Conservation (phyloP, 257 asterid genomes). For the Fraxinus quadrangulata region DNA sequence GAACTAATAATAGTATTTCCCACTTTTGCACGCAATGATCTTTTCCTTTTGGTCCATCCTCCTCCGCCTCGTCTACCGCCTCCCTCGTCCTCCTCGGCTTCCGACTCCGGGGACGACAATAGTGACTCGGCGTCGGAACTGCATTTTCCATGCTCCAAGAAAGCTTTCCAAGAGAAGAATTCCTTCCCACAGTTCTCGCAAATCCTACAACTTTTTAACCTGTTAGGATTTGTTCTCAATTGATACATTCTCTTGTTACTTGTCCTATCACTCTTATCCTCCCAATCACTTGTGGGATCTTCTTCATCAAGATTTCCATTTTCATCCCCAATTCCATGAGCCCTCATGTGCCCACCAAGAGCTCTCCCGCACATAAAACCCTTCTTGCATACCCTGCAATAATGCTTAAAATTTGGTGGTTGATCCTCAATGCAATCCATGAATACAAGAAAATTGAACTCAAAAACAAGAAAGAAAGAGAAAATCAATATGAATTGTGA, state of each 20-base stretch:
- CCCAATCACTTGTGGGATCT: slow-evolving; percentile 71
- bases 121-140: slow-evolving; percentile 71
- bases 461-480: neutral
- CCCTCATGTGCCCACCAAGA: slow-evolving; percentile 96
- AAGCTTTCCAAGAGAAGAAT: slow-evolving; percentile 84
- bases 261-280: slow-evolving; percentile 45
- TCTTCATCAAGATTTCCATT: slow-evolving; percentile 56
- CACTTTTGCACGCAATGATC: slow-evolving; percentile 70
- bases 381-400: slow-evolving; percentile 88
- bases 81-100: slow-evolving; percentile 43
- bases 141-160: slow-evolving; percentile 93
- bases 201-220: slow-evolving; percentile 64
- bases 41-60: slow-evolving; percentile 77
- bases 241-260: slow-evolving; percentile 66
- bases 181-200: slow-evolving; percentile 95
- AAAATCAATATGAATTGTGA: slow-evolving; percentile 16
- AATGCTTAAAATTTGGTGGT: slow-evolving; percentile 64
- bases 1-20: slow-evolving; percentile 36
- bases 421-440: slow-evolving; percentile 56
- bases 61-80: slow-evolving; percentile 30
- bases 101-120: slow-evolving; percentile 60
- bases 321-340: slow-evolving; percentile 86
- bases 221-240: slow-evolving; percentile 80
- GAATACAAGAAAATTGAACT: slow-evolving; percentile 19
- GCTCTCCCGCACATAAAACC: slow-evolving; percentile 96